These are phyloP conservation scores for Mortierella sp. DNA, from an alignment of 371 early-diverging fungal genomes.

Conservation along the genomic window DNA sequence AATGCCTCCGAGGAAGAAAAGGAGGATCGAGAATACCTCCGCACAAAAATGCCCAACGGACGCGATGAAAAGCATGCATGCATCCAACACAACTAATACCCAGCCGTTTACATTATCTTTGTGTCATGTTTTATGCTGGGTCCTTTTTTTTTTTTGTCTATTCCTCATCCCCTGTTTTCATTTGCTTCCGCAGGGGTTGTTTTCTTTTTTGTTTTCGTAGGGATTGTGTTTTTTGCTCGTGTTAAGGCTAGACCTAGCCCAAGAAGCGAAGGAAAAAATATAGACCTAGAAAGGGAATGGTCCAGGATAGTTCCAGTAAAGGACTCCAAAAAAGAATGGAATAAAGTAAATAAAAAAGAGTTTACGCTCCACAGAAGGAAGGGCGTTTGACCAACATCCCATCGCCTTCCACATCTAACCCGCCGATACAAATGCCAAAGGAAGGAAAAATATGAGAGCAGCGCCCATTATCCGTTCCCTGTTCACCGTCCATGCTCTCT, in stretches of 20 bases:
- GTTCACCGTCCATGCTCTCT: background rate
- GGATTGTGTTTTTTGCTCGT: background rate
- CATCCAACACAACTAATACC: too few species aligned
- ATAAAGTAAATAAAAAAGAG: background rate
- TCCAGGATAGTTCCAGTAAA: background rate
- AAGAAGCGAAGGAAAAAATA: background rate
- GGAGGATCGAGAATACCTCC: too few species aligned
- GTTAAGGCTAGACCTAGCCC: background rate
- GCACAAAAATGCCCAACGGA: too few species aligned
- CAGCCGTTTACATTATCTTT: background rate
- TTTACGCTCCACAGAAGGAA: constrained; percentile 11
- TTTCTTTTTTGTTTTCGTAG: too few species aligned
- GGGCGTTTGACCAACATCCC: constrained; percentile 7
- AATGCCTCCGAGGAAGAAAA: too few species aligned
- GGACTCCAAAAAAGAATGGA: background rate
- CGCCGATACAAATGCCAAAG: background rate
- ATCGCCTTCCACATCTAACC: background rate
- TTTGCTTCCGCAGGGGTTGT: background rate
- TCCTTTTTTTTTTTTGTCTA: background rate
- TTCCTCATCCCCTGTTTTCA: background rate
- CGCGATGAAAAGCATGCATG: too few species aligned
- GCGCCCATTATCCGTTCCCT: constrained; percentile 3
- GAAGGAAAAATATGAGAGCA: constrained; percentile 7
- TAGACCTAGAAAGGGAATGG: too few species aligned
- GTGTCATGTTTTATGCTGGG: background rate